These are phyloP conservation scores for Pisolithus orientalis DNA, from an alignment of 768 basidiomycete genomes.

Conservation along the genomic window DNA sequence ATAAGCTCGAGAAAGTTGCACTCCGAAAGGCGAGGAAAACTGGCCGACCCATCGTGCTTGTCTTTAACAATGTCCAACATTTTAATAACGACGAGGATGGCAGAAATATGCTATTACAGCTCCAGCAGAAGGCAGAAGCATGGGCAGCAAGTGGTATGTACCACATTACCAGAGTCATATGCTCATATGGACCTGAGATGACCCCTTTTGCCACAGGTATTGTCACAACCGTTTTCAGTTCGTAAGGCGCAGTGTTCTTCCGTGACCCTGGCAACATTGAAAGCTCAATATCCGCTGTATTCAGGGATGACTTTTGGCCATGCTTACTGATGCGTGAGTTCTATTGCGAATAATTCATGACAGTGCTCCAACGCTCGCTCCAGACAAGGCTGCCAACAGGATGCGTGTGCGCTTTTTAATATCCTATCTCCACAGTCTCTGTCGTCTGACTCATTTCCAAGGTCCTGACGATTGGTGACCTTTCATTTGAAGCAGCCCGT, in stretches of 20 bases:
- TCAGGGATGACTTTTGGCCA: constrained; percentile 82
- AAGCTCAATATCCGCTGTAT: constrained; percentile 14
- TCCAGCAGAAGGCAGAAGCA: constrained; percentile 80
- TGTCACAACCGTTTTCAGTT: constrained; percentile 72
- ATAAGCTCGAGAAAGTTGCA: constrained; percentile 84
- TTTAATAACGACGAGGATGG: constrained; percentile 77
- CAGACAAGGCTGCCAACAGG: constrained; percentile 64
- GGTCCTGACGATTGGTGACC: constrained; percentile 60
- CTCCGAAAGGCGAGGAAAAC: constrained; percentile 50
- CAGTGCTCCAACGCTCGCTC: constrained; percentile 6
- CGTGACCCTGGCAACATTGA: constrained; percentile 3
- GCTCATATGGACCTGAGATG: background rate
- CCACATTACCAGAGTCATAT: background rate
- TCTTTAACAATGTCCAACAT: constrained; percentile 75
- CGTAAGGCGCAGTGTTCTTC: constrained; percentile 36
- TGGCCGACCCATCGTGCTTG: constrained; percentile 67
- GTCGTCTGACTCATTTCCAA: constrained; percentile 3
- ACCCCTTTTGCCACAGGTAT: constrained; percentile 41
- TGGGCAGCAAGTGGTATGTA: constrained; percentile 75
- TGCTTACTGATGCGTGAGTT: constrained; percentile 58
- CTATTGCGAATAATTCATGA: constrained; percentile 6
- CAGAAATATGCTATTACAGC: constrained; percentile 70
- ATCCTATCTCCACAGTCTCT: background rate
- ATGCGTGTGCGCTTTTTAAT: constrained; percentile 50
- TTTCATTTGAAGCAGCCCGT: constrained; percentile 51